phyloP scores from a whole-genome alignment of 345 rosid genomes.

The Mallotus nudiflorus region DNA sequence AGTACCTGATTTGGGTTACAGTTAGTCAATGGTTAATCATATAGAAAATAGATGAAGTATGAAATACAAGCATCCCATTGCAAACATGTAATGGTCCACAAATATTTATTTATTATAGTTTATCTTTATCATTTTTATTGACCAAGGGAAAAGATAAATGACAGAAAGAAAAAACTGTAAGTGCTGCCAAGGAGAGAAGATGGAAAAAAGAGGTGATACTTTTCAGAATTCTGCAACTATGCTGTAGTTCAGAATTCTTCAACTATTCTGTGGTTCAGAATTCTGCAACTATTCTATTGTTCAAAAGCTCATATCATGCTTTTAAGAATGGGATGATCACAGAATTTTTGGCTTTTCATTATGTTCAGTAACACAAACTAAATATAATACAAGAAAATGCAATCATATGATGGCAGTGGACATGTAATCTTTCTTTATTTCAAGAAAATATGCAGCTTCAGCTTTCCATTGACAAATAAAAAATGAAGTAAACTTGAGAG shows the following conservation, averaged over 20 bases:
- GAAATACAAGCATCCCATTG: neutral
- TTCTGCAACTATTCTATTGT: too few relatives aligned
- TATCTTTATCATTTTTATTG: too few relatives aligned
- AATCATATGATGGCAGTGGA: neutral
- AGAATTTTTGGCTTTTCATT: neutral
- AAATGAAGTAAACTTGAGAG: neutral
- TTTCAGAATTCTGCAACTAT: too few relatives aligned
- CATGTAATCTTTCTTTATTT: neutral
- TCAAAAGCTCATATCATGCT: neutral
- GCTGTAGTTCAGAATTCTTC: too few relatives aligned
- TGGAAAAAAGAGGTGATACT: too few relatives aligned
- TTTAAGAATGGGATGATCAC: neutral
- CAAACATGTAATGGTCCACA: neutral
- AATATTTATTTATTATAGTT: too few relatives aligned
- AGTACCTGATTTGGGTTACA: slow-evolving; percentile 15
- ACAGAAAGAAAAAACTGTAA: too few relatives aligned
- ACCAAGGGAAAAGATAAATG: too few relatives aligned
- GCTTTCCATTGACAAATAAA: neutral
- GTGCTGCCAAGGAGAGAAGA: too few relatives aligned
- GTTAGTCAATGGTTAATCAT: neutral
- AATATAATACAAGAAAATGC: neutral
- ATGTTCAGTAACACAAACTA: neutral
- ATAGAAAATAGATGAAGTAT: neutral
- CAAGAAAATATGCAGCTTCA: neutral
- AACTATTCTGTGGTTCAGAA: too few relatives aligned